Base-by-base conservation (phyloP, 441 rosid species). In the Francoa sonchifolia region DNA sequence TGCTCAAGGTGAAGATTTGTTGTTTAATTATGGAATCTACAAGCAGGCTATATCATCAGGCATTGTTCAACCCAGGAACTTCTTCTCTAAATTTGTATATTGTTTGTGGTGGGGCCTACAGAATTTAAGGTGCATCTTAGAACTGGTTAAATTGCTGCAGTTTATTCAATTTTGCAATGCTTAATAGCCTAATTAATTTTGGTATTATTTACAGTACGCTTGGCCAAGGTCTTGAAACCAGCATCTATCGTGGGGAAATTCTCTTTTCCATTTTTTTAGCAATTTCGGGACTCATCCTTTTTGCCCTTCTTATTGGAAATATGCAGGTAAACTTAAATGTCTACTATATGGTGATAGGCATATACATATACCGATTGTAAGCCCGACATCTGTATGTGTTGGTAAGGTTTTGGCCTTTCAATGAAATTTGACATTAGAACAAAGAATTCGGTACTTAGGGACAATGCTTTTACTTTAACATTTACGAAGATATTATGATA, bases 61-160 rank as follows among this genome's bases (percentile, higher is more conserved):
- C n/a, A 59, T 86, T 55, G 82, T 75, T 49, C 69, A 92, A 25
- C 71, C 85, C 21, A 59, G 50, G 61, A 73, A 73, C 18, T 90
- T 90, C 57, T 33, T 86, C 25, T 33, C 96, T 0, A 90, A 90
- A 39, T 90, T 69, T 52, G 78, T 79, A 59, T 90, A 73, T 48
- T 90, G 92, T 58, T 66, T 90, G 46, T 90, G 99, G 99, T 90
- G 96, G 99, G 99, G 99, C n/a, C 82, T 90, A 38, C 95, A 86
- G 69, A 90, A 90, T 66, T 71, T 90, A 51, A 90, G 99, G 99
- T 90, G 55, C 44, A 22, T n/a, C n/a, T 35, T 8, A 15, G 44
- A 43, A 15, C 45, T 31, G 15, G 18, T 51, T 7, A 8, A 19
- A 15, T 2, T 38, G 41, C 21, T 22, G 14, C 42, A n/a, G 2